These are phyloP conservation scores for Rhizopogon vinicolor DNA, from an alignment of 768 basidiomycete genomes.

Conservation along the genomic window DNA sequence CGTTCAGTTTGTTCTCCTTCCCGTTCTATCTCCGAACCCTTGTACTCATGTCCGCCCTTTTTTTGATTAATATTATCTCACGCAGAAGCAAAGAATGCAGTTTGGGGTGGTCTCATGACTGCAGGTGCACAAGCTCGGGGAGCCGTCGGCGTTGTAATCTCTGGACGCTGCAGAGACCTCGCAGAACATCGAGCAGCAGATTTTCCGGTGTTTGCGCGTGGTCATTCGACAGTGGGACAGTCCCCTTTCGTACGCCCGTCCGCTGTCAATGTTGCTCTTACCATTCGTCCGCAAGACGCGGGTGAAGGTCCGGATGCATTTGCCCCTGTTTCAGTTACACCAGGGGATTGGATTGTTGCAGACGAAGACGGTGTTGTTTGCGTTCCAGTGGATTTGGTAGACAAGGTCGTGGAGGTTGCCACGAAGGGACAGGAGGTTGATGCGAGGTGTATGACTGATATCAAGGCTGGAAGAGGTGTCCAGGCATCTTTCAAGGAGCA, in stretches of 20 bases:
- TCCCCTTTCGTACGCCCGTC: constrained; percentile 80
- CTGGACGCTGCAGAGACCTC: constrained; percentile 82
- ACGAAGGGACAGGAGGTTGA: constrained; percentile 59
- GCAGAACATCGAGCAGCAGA: constrained; percentile 63
- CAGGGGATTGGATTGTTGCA: constrained; percentile 82
- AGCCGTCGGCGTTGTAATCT: constrained; percentile 74
- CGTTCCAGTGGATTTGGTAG: constrained; percentile 52
- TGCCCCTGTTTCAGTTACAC: constrained; percentile 52
- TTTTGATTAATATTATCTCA: not conserved
- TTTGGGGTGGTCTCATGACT: constrained; percentile 93
- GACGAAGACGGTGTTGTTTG: constrained; percentile 90
- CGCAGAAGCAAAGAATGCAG: constrained; percentile 69
- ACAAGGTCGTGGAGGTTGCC: constrained; percentile 56
- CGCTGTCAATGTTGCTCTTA: constrained; percentile 63
- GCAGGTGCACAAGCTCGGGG: constrained; percentile 74
- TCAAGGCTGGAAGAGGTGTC: constrained; percentile 69
- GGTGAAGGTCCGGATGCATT: constrained; percentile 36
- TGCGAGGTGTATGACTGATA: constrained; percentile 67
- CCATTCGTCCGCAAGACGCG: constrained; percentile 32
- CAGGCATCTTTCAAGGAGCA: constrained; percentile 75
- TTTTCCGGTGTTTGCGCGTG: constrained; percentile 82
- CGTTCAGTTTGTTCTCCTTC: constrained; percentile 39
- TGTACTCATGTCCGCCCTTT: not conserved
- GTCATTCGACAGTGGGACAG: constrained; percentile 83
- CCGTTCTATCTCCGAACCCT: not conserved